Evolutionary conservation across 441 rosid genomes (phyloP), one percentile per base, ranked within the genome.

Genomic region (Gossypium trilobum): DNA sequence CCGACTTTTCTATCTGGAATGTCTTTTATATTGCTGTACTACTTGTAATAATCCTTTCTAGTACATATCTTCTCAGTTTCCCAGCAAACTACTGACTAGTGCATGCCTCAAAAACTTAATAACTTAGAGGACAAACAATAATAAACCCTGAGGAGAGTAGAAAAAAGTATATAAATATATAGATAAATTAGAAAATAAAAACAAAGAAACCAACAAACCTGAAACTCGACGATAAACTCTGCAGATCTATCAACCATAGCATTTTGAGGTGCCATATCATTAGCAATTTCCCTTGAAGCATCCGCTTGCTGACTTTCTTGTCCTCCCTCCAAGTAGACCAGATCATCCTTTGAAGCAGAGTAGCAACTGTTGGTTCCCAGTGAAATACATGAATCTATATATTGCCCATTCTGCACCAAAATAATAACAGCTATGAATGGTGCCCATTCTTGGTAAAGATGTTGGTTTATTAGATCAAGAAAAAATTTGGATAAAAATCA

Each of bases 341-440:
- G 83, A 79, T 95, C 96, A 81, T 85, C 88, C 82, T 68, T 79
- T 3, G 81, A 84, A 75, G 89, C 92, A 75, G 88, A 85, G 78
- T 95, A 95, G 73, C 96, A 76, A 80, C 98, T 92, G 75, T 79
- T 75, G 79, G 91, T 82, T 82, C 97, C 97, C 80, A 95, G 86
- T 57, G 78, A 83, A 79, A 92, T 80, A 76, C 96, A 91, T 51
- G 99, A 95, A 86, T 92, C 99, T 85, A 95, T 83, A 78, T 74
- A 87, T 74, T 82, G 84, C 73, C 99, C 98, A 72, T 89, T 88
- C 99, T 95, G 81, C 75, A 80, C 23, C 74, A 81, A 60, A 11
- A 76, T n/a, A 60, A 31, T 50, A 51, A 23, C 60, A 48, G 66
- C 56, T 65, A 54, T 73, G 51, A 78, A 68, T 52, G 39, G 71